Evolutionary conservation across 805 yeast species (phyloP), one percentile per base, ranked within the genome.

Genomic region (Cyberlindnera mississippiensis): DNA sequence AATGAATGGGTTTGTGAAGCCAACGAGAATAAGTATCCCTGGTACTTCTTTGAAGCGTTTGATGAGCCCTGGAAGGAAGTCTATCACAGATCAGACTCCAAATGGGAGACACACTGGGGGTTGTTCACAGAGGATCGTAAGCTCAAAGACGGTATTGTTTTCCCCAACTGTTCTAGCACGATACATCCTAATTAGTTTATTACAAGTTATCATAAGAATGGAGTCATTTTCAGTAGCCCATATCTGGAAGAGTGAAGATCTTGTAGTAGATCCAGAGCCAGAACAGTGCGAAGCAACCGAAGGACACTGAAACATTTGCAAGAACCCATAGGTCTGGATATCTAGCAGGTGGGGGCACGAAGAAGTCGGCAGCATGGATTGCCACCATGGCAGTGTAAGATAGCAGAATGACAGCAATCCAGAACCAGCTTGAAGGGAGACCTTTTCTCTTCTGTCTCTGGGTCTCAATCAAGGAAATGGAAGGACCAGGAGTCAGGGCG

Each of bases 241-340:
- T 18, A 16, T 34, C 40, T 13, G 45, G 80, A 75, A 53, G 34
- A 5, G 41, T 46, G 40, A 49, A 52, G 56, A 79, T 59, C 46
- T 74, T 82, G 62, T 72, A 80, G 53, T 82, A 70, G 28, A 75
- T 73, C 96, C 96, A 93, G n/a, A 88, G 48, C 80, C 89, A 90
- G 53, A 86, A 86, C 35, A 84, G 55, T 0, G 65, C 59, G 53
- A 90, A 91, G 45, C 89, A 85, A 0, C 75, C 83, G 57, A 87
- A 89, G 0, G 93, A 83, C 3, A 89, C 55, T 0, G 81, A 55
- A 32, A 83, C 78, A 56, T 93, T 93, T 4, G 78, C 73, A 18
- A 91, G 71, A 0, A 86, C 86, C 90, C 93, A 87, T 5, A 93
- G 51, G 60, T 93, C 97, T 2, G 97, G 96, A 48, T 78, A 82